Conservation (phyloP, 1,139 yeast genomes). For the Blastobotrys elegans region DNA sequence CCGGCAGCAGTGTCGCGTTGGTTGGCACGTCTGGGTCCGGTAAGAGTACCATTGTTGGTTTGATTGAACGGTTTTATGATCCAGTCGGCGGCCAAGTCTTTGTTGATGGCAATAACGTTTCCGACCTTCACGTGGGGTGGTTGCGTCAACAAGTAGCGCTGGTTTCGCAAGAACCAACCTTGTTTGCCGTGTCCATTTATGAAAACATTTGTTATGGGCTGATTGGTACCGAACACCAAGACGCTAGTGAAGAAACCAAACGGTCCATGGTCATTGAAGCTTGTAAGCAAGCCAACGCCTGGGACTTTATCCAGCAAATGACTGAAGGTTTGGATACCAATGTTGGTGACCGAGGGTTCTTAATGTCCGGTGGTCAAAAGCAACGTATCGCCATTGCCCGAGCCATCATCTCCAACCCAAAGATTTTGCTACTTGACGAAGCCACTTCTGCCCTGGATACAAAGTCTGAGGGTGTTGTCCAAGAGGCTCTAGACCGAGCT, state of each 20-base stretch:
- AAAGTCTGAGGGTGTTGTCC: slow-evolving; percentile 51
- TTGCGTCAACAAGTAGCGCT: slow-evolving; percentile 72
- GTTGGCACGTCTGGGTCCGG: slow-evolving; percentile 95
- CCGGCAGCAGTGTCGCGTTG: slow-evolving; percentile 78
- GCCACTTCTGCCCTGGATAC: slow-evolving; percentile 80
- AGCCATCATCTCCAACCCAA: slow-evolving; percentile 63
- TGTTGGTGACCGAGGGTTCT: slow-evolving; percentile 51
- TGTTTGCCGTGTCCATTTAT: slow-evolving; percentile 70
- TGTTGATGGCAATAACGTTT: slow-evolving; percentile 63
- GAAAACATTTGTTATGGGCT: slow-evolving; percentile 78
- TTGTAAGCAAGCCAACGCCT: slow-evolving; percentile 39
- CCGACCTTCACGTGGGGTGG: slow-evolving; percentile 62
- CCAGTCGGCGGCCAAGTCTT: slow-evolving; percentile 56
- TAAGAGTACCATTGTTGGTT: slow-evolving; percentile 75
- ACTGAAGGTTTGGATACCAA: slow-evolving; percentile 46
- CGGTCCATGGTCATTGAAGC: slow-evolving; percentile 34
- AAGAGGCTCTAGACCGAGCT: slow-evolving; percentile 52
- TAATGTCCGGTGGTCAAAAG: slow-evolving; percentile 79
- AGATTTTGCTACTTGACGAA: slow-evolving; percentile 61
- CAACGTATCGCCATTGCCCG: slow-evolving; percentile 87
- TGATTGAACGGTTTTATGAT: slow-evolving; percentile 65
- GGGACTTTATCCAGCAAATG: slow-evolving; percentile 37
- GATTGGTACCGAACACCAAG: slow-evolving; percentile 50
- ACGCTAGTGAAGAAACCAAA: slow-evolving; percentile 33
- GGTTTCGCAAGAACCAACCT: slow-evolving; percentile 84